Evolutionary conservation across 306 rosid species (phyloP).

Genomic region (Medicago ruthenica): DNA sequence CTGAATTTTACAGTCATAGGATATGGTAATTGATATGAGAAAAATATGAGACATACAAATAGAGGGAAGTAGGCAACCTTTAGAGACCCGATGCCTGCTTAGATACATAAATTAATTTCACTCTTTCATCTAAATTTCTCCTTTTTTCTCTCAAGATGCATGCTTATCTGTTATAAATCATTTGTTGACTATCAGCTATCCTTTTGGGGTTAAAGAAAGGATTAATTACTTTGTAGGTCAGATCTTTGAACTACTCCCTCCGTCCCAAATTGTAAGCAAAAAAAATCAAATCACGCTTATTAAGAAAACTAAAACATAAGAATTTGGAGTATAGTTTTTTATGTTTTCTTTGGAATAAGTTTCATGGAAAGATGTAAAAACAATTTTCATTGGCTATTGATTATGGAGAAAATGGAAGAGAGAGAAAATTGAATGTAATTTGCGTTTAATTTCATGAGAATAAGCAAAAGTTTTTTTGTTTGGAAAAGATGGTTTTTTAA

Average conservation of each 20-base stretch:
- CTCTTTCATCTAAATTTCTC: not conserved
- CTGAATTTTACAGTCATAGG: slow-evolving; percentile 27
- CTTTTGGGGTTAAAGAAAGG: not conserved
- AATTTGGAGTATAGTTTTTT: too few relatives aligned
- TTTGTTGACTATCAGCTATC: not conserved
- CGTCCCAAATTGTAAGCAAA: too few relatives aligned
- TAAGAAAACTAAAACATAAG: too few relatives aligned
- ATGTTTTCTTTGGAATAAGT: too few relatives aligned
- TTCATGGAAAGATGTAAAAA: too few relatives aligned
- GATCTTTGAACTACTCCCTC: not conserved
- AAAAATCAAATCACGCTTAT: too few relatives aligned
- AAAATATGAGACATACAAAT: slow-evolving; percentile 17
- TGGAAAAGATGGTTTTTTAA: too few relatives aligned
- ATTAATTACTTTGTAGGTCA: not conserved
- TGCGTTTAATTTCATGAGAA: too few relatives aligned
- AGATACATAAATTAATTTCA: not conserved
- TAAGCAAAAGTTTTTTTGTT: too few relatives aligned
- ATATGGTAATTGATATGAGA: slow-evolving; percentile 23
- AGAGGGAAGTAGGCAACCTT: slow-evolving; percentile 11
- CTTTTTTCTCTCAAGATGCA: not conserved
- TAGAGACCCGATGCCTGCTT: not conserved
- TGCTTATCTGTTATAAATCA: slow-evolving; percentile 21
- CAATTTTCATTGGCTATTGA: too few relatives aligned
- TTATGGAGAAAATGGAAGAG: too few relatives aligned
- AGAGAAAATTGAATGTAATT: too few relatives aligned